Base-by-base conservation (phyloP, 2,329 filamentous ascomycete species). In the Chrysoporthe cubensis region DNA sequence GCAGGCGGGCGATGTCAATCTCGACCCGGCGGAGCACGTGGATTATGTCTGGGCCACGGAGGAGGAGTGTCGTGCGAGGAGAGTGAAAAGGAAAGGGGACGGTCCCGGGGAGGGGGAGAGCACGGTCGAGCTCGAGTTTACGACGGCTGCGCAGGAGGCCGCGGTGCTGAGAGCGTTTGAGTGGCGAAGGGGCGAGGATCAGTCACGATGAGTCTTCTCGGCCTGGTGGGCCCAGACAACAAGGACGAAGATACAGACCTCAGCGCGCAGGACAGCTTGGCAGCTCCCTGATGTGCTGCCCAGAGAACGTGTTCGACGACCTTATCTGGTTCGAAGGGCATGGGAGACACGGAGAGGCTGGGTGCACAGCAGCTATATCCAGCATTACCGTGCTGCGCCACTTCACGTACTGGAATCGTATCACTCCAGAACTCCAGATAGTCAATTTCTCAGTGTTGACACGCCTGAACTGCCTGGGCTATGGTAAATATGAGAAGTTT, bases 21-120 rank as follows among this genome's bases (percentile, higher is more conserved):
- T 79, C 4, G 77, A 79, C 63, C 75, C 76, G 3, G 69, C 76
- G 8, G 78, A 79, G 70, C 78, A 80, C 71, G 74, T 75, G 67
- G 70, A 69, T 14, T 76, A 72, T 52, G 66, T 79, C 1, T 80
- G 78, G 78, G 76, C 74, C 0, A 76, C 72, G 0, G 75, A 78
- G 66, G 74, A 76, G n/a, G 78, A 80, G 70, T 76, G 75, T 37
- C 62, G 69, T 14, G 56, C 54, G 4, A 67, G 70, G 14, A 59
- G 61, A 46, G 70, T 69, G 0, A 58, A 16, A 13, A 68, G 52
- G 18, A 56, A 37, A 4, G 40, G 43, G 2, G 66, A 56, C 26
- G 54, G 40, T 5, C 52, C 26, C 2, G 60, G 37, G 59, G 63
- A 56, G 13, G 63, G 62, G 62, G 57, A 44, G 6, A 18, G 16